Evolutionary conservation across 257 asterid genomes (phyloP).

Genomic region (Solanum corneliomulleri): DNA sequence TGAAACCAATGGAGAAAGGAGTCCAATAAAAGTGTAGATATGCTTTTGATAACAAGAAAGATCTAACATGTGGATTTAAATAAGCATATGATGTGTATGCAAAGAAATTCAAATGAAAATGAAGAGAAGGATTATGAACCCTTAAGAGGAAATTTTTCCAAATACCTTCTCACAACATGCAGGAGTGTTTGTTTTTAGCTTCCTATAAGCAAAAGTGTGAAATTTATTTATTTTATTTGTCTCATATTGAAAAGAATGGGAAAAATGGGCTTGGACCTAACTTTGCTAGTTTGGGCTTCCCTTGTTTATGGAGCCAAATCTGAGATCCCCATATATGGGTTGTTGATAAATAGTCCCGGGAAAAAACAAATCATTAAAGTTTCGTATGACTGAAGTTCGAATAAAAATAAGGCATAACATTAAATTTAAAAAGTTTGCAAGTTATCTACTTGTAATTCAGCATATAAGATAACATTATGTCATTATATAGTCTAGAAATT

Average conservation of each 20-base stretch:
- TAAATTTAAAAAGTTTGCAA: background rate
- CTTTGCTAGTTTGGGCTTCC: background rate
- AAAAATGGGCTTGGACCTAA: background rate
- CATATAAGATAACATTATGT: background rate
- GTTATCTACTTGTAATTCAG: rapidly evolving
- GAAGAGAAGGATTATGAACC: background rate
- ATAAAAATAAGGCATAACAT: too few species aligned
- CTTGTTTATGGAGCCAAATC: background rate
- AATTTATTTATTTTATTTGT: too few species aligned
- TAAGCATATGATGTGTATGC: background rate
- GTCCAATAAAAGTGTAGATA: background rate
- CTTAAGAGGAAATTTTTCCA: background rate
- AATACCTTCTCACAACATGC: background rate
- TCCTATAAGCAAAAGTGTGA: background rate
- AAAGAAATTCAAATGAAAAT: background rate
- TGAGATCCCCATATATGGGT: background rate
- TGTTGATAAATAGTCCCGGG: background rate
- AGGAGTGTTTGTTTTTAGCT: background rate
- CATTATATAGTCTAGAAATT: background rate
- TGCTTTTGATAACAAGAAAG: background rate
- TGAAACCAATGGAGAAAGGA: background rate
- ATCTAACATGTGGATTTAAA: background rate
- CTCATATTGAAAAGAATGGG: background rate
- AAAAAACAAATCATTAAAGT: too few species aligned
- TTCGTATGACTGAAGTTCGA: background rate